Conservation (phyloP, 768 basidiomycete species). For the Mrakia frigida region DNA sequence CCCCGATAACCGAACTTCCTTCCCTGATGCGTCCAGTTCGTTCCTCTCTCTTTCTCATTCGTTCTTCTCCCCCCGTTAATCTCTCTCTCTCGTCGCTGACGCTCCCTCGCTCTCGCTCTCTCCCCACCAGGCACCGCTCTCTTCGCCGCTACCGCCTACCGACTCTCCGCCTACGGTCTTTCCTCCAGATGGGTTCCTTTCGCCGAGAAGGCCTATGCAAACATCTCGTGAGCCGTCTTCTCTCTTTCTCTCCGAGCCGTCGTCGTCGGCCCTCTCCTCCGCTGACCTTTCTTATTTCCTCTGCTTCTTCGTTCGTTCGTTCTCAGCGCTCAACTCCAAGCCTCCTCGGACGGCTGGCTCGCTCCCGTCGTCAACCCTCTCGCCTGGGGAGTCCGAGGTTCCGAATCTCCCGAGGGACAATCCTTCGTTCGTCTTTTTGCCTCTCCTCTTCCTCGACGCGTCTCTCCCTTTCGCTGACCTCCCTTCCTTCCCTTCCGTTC, state of each 20-base stretch:
- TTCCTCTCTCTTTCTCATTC: too few species aligned
- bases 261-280: not conserved
- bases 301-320: not conserved
- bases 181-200: slow-evolving; percentile 23
- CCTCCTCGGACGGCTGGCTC: slow-evolving; percentile 4
- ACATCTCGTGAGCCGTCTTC: not conserved
- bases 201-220: slow-evolving; percentile 28
- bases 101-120: not conserved
- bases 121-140: slow-evolving; percentile 6
- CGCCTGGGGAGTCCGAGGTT: slow-evolving; percentile 50
- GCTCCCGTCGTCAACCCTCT: slow-evolving; percentile 63
- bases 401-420: slow-evolving; percentile 65
- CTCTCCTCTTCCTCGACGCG: not conserved
- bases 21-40: slow-evolving; percentile 10
- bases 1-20: not conserved
- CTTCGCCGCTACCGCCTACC: slow-evolving; percentile 24
- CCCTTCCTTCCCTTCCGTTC: not conserved
- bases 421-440: slow-evolving; percentile 53
- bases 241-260: not conserved
- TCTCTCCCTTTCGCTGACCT: not conserved
- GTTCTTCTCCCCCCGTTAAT: not conserved
- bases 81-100: too few species aligned
- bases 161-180: slow-evolving; percentile 24
- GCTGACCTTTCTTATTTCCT: not conserved
- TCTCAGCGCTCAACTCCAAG: not conserved